A percentile compares a stretch with the other conserved stretches of the same genome.
These are phyloP conservation scores for Pythium brassicae DNA, from an alignment of 352 stramenopile species.

Conservation along the genomic window DNA sequence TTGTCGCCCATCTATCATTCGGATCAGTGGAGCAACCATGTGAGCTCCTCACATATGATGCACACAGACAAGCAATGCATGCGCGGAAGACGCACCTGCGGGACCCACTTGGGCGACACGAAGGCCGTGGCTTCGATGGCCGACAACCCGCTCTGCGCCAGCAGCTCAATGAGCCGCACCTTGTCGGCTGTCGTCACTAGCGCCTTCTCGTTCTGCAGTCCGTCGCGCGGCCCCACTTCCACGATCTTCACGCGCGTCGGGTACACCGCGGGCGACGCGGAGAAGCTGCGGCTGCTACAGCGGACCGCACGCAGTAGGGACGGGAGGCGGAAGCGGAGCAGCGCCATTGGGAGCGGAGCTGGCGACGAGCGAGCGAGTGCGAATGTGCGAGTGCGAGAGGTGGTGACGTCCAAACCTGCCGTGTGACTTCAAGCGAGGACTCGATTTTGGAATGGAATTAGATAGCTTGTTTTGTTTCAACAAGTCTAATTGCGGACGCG, in stretches of 20 bases:
- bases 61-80: too few relatives aligned
- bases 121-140: slow-evolving; percentile 94
- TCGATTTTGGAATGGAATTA: too few relatives aligned
- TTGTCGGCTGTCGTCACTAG: slow-evolving; percentile 89
- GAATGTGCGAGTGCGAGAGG: not conserved
- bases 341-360: not conserved
- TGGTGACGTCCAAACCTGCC: not conserved
- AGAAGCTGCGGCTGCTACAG: not conserved
- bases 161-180: slow-evolving; percentile 87
- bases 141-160: slow-evolving; percentile 86
- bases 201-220: slow-evolving; percentile 94
- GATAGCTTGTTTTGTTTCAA: too few relatives aligned
- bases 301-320: not conserved
- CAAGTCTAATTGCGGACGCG: too few relatives aligned
- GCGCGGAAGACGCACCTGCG: slow-evolving; percentile 48
- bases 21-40: slow-evolving; percentile 3
- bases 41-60: not conserved
- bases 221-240: slow-evolving; percentile 94
- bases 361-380: not conserved
- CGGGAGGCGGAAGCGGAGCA: slow-evolving; percentile 1
- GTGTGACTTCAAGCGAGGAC: not conserved
- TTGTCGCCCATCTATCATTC: slow-evolving; percentile 94
- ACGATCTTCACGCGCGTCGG: slow-evolving; percentile 88
- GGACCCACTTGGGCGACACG: slow-evolving; percentile 97
- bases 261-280: slow-evolving; percentile 27